These are phyloP conservation scores for Cronartium ribicola DNA, from an alignment of 1,284 basidiomycete genomes.

Conservation along the genomic window DNA sequence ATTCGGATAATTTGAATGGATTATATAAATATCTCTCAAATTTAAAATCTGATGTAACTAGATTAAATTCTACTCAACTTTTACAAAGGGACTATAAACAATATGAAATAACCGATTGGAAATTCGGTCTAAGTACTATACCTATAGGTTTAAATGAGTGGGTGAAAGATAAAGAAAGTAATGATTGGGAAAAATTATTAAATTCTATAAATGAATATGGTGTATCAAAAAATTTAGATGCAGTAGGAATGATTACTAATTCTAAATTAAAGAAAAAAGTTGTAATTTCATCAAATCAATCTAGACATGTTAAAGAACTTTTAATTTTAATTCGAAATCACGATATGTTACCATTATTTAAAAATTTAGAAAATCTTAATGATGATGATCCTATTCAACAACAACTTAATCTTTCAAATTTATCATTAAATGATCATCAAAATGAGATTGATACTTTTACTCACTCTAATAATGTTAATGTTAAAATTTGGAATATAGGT, in stretches of 20 bases:
- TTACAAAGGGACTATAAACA: constrained; percentile 90
- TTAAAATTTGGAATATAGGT: constrained; percentile 6
- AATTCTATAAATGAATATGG: constrained; percentile 62
- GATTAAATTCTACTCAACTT: constrained; percentile 69
- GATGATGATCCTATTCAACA: constrained; percentile 6
- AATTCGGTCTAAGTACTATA: constrained; percentile 71
- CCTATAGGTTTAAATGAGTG: constrained; percentile 62
- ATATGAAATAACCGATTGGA: constrained; percentile 60
- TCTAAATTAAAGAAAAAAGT: constrained; percentile 17
- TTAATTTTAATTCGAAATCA: constrained; percentile 1
- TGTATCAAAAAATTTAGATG: constrained; percentile 60
- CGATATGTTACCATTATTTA: not conserved
- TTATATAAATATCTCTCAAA: constrained; percentile 58
- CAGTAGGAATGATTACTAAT: constrained; percentile 72
- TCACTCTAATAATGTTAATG: not conserved
- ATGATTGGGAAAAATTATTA: constrained; percentile 55
- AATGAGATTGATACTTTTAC: constrained; percentile 3
- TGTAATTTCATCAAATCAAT: not conserved
- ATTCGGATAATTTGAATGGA: constrained; percentile 42
- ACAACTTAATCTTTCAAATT: constrained; percentile 1
- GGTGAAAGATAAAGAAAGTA: constrained; percentile 54
- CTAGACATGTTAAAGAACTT: constrained; percentile 15
- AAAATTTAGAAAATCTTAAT: constrained; percentile 7
- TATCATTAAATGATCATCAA: not conserved
- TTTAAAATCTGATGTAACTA: constrained; percentile 67